Evolutionary conservation across 768 basidiomycete genomes (phyloP), one percentile per base, ranked within the genome.

Genomic region (Lentinus brumalis): DNA sequence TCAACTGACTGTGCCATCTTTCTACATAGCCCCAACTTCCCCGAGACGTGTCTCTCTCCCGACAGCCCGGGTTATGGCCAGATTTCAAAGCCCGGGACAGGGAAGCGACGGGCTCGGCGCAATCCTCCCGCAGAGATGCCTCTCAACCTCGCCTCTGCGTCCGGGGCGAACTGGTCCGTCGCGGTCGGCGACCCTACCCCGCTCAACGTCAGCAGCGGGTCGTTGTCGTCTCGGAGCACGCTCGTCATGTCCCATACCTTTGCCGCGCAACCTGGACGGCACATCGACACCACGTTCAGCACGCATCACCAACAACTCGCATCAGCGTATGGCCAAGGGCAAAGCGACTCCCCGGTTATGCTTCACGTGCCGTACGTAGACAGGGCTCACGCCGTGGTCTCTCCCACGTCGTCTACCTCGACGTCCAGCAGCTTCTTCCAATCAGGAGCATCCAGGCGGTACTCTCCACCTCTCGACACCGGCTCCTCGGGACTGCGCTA

Each of bases 11-110:
- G 49, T 46, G 42, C 50, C 29, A 6, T 35, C 35, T 35, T 7
- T 35, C 35, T 35, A 63, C 61, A 21, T 70, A 93, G 92, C 0
- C 92, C 92, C 26, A 91, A 85, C 50, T 94, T 94, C 70, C 92
- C 92, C 7, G 84, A 80, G 56, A 91, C 89, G 31, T 95, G 92
- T 71, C 77, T 95, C 53, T 85, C 91, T 1, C 92, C 92, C 53
- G 91, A 92, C 72, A 90, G 92, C 64, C 84, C 91, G 38, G 92
- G 93, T 8, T 95, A 87, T 72, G 92, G 93, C 26, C 92, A 94
- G 70, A 87, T 94, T 50, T 84, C 93, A 16, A 70, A 65, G 56
- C 70, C 78, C 32, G 79, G 82, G 35, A 77, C 83, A 30, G 82
- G 81, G n/a, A 81, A 87, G 61, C 83, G 89, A 51, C 81, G 88